These are phyloP conservation scores for Solanum rostratum DNA, from an alignment of 257 asterid genomes.

Conservation along the genomic window DNA sequence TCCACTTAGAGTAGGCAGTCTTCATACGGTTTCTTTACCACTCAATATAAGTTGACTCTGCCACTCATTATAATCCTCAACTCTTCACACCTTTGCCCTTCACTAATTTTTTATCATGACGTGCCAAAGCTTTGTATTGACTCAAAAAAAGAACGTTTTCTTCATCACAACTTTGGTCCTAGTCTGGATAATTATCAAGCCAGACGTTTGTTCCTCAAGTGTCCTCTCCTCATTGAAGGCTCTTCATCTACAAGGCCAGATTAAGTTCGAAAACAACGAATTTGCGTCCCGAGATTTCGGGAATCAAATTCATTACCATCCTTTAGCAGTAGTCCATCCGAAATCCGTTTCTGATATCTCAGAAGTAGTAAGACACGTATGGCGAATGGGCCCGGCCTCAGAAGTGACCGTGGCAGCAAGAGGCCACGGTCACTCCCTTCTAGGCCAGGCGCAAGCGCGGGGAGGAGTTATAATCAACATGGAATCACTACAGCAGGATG, in stretches of 20 bases:
- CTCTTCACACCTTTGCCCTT: conserved; percentile 11
- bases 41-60: conserved; percentile 53
- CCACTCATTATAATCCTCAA: conserved; percentile 21
- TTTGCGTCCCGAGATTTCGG: conserved; percentile 78
- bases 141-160: conserved; percentile 20
- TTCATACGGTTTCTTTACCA: conserved; percentile 39
- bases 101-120: not conserved
- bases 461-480: conserved; percentile 71
- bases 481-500: conserved; percentile 34
- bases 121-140: not conserved
- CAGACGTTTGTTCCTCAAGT: conserved; percentile 19
- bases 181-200: conserved; percentile 31
- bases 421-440: conserved; percentile 76
- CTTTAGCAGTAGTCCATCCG: conserved; percentile 74
- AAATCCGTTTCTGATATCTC: conserved; percentile 58
- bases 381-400: conserved; percentile 63
- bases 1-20: conserved; percentile 43
- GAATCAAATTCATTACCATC: conserved; percentile 49
- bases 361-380: conserved; percentile 48
- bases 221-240: conserved; percentile 24
- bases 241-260: conserved; percentile 44
- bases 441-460: conserved; percentile 68
- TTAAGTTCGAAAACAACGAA: conserved; percentile 43
- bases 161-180: conserved; percentile 21
- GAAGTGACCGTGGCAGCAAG: conserved; percentile 61